Evolutionary conservation across 257 asterid species (phyloP), one percentile per base, ranked within the genome.

Genomic region (Asclepias syriaca): DNA sequence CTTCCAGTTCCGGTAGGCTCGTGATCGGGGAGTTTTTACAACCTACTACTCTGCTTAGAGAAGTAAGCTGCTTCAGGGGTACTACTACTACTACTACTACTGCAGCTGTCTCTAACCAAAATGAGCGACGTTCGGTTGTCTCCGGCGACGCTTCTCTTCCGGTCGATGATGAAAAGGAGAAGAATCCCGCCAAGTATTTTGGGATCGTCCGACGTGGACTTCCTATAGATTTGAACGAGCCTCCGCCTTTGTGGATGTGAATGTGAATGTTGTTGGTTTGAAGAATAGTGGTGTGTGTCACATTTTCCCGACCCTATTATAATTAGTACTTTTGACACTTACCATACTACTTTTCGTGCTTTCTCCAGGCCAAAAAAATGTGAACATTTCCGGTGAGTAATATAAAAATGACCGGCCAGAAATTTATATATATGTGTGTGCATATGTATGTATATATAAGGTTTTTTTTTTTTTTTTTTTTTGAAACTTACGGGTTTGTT

Each of bases 211-310:
- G 87, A 24, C 98, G 96, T 49, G 98, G 98, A 67, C 66, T 93
- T 82, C 86, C 96, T 53, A 87, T 93, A 8, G 98, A 93, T 81
- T 75, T 93, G 86, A 93, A 93, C 79, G 95, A 93, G 82, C 98
- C 98, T 8, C 97, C 98, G 34, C 97, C 97, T 48, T 16, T 89
- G 82, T 91, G 96, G 96, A 77, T 91, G 86, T 87, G 76, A 75
- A 77, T 91, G 86, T 87, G 76, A 75, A 74, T 19, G 74, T 18
- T 19, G 74, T 13, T 19, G 69, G 71, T 18, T 71, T 40, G 46
- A 40, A 40, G 1, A 43, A 43, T 8, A 48, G 13, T 50, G 69
- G 54, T 80, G 83, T 45, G 15, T 24, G 45, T 71, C 18, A 15
- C 55, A 34, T 7, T 72, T 49, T 64, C 53, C 32, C 19, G 0